Conservation (phyloP, 176 grass and related monocot genomes). For the Carex scoparia region DNA sequence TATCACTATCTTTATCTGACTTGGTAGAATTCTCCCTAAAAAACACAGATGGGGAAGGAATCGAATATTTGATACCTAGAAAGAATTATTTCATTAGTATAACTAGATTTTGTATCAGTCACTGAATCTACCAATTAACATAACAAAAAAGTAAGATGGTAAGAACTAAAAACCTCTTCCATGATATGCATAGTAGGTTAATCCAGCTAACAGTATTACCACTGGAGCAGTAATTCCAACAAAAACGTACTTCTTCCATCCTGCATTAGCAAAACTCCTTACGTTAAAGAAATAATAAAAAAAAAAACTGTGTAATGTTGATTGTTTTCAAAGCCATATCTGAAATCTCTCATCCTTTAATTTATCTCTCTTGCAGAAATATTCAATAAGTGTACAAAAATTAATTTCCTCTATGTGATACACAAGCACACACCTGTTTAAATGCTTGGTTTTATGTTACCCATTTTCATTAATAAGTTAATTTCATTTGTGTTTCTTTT, state of each 20-base stretch:
- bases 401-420: not conserved
- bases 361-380: not conserved
- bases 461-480: not conserved
- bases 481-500: not conserved
- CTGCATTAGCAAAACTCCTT: conserved; percentile 29
- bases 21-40: conserved; percentile 58
- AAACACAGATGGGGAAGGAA: conserved; percentile 40
- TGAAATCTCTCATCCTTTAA: not conserved
- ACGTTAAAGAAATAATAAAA: not conserved
- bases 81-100: conserved; percentile 11
- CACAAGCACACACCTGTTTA: not conserved
- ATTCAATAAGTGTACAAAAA: not conserved
- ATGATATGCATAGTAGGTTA: conserved; percentile 47
- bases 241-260: conserved; percentile 35
- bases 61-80: conserved; percentile 55
- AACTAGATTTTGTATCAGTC: not conserved
- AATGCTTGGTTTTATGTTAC: not conserved
- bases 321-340: not conserved
- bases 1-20: conserved; percentile 28
- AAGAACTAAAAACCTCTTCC: conserved; percentile 33
- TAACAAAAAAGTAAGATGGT: not conserved
- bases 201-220: conserved; percentile 44
- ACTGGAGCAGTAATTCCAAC: conserved; percentile 46
- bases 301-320: not conserved
- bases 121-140: not conserved